phyloP scores from a whole-genome alignment of 2,329 filamentous ascomycete species.

The Geosmithia morbida region DNA sequence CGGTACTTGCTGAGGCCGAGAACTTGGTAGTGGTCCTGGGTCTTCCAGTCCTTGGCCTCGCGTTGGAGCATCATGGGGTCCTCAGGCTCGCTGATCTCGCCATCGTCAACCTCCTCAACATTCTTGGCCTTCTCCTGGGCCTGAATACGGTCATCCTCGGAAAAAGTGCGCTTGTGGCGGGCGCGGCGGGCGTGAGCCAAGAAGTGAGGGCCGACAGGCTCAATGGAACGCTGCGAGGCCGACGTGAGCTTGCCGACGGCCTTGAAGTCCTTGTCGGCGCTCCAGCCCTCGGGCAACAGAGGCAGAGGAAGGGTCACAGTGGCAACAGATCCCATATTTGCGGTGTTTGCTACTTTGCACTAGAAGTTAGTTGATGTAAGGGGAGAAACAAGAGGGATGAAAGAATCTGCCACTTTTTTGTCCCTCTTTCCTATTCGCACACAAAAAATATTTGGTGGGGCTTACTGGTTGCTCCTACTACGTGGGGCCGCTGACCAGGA shows the following conservation, averaged over 20 bases:
- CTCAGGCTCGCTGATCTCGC: slow-evolving; percentile 87
- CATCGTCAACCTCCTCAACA: slow-evolving; percentile 78
- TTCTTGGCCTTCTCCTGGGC: slow-evolving; percentile 92
- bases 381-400: slow-evolving; percentile 4
- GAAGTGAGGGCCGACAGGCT: slow-evolving; percentile 95
- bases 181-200: slow-evolving; percentile 91
- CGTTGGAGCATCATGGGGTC: slow-evolving; percentile 83
- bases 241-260: slow-evolving; percentile 60
- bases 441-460: not conserved
- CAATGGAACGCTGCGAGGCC: slow-evolving; percentile 74
- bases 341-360: slow-evolving; percentile 3
- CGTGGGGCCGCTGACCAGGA: not conserved
- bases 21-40: slow-evolving; percentile 95
- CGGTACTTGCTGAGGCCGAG: slow-evolving; percentile 88
- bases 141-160: slow-evolving; percentile 95
- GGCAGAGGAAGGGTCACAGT: slow-evolving; percentile 56
- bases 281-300: slow-evolving; percentile 66
- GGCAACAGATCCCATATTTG: slow-evolving; percentile 47
- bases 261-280: slow-evolving; percentile 86
- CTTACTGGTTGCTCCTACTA: not conserved
- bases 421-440: not conserved
- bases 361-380: slow-evolving; percentile 5
- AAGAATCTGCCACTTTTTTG: slow-evolving; percentile 4
- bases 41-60: slow-evolving; percentile 99
- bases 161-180: slow-evolving; percentile 94